Evolutionary conservation across 805 yeast genomes (phyloP), one percentile per base, ranked within the genome.

Genomic region (Helenozyma rhizophorensis): DNA sequence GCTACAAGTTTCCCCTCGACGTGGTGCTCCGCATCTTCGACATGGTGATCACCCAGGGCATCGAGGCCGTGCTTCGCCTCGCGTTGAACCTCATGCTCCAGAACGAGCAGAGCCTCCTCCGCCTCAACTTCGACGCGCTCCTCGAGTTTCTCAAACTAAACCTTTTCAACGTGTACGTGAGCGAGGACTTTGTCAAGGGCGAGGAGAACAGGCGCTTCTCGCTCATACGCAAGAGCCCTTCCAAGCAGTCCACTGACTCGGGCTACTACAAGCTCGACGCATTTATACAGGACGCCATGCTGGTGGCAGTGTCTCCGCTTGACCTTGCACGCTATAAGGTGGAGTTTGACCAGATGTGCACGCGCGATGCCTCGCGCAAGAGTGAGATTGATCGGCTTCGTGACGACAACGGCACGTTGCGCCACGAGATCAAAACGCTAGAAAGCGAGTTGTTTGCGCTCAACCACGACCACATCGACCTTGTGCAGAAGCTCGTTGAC

Each of bases 1-100:
- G 96, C 6, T 93, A 93, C 65, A 87, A 87, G 54, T 90, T 93
- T 56, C 97, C 98, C 11, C 65, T 89, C 31, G 84, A 79, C 36
- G 81, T 90, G 53, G 97, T 93, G 15, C 62, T 87, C 43, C 70
- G 97, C 40, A 85, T 93, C 25, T 86, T 76, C 56, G 98, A 93
- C 61, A 74, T 86, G 39, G 78, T 93, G 6, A 78, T 93, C 32
- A 81, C 94, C 6, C 96, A 93, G 62, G 98, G 98, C 24, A 65
- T 82, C 27, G 97, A 89, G 60, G 78, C 95, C 3, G 67, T 90
- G 28, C 65, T 93, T 47, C 80, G 87, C 51, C 83, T 93, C 60
- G 89, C 95, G 0, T 69, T 88, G 9, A 87, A 86, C 28, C 66
- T 93, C 42, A 78, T 93, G 80, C 54, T 74, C 19, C 75, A 77